Evolutionary conservation across 495 filamentous ascomycete species (phyloP), one percentile per base, ranked within the genome.

Genomic region (Sordaria brevicollis): DNA sequence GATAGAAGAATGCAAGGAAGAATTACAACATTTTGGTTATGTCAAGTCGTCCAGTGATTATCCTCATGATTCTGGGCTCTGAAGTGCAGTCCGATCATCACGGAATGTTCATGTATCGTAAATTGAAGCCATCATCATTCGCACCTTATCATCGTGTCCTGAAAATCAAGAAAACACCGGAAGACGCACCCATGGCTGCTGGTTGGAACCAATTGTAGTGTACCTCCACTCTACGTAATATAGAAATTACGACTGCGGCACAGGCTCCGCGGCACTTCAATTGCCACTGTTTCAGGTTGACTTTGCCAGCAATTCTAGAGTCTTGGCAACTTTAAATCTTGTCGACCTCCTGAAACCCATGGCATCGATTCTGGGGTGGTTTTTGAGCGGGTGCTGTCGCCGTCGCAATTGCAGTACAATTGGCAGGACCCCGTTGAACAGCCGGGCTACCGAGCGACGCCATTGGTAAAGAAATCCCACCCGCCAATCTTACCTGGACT

Each of bases 391-490:
- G 49, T 57, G 49, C n/a, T n/a, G n/a, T n/a, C n/a, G n/a, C n/a
- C n/a, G n/a, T n/a, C n/a, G n/a, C 49, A 57, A 25, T 31, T 57
- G 49, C 49, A 13, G 49, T 31, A 62, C 49, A 62, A 62, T 17
- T 62, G 25, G 49, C 49, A 8, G 49, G 25, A 62, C 49, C 49
- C 49, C 49, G 49, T 62, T 25, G 49, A 62, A 62, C 49, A 13
- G 49, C 49, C 49, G 49, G 49, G 49, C 49, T 25, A 62, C 33
- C 17, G 19, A 29, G 49, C 49, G 25, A 62, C 25, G 49, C 49
- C 49, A 62, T 62, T 62, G 49, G 49, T 62, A 75, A 73, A 69
- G 68, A 71, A 75, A 77, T 74, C 72, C 72, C 76, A 76, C 75
- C 72, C 67, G 36, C 41, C 67, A 67, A 66, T 66, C 49, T 49